Base-by-base conservation (phyloP, 345 rosid species). In the Kernera saxatilis region DNA sequence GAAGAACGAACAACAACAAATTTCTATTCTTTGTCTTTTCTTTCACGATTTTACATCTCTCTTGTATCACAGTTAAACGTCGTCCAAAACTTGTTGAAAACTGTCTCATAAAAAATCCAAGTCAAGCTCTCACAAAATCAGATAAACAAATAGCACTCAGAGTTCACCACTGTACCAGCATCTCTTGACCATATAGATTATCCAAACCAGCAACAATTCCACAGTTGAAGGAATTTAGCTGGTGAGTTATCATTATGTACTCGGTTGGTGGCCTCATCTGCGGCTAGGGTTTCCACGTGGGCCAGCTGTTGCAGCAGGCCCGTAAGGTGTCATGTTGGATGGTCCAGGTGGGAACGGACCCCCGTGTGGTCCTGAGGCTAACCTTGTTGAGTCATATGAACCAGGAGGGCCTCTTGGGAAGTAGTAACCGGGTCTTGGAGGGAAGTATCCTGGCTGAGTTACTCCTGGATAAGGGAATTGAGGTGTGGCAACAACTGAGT, bases 261-360 rank as follows among this genome's bases (percentile, higher is more conserved):
- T 57, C 25, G 17, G 25, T 48, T 26, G 67, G 46, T 30, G 27
- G 70, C 32, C 8, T 87, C 82, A 88, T 79, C 89, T 86, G 64
- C 88, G 79, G 44, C 10, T 79, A 56, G 81, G 82, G 81, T 86
- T 85, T 69, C 87, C 89, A n/a, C 84, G 60, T 35, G 83, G 61
- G 51, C 92, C 84, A 1, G 86, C 84, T 55, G 91, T 79, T 64
- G 89, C 85, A 76, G 88, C 84, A 65, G 92, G 74, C 50, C 90
- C 86, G 17, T 84, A 86, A 18, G 82, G 82, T 21, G 50, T 19
- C 51, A 70, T 88, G 70, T 62, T 87, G 18, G 77, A 39, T 41
- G 79, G 84, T 80, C 87, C 84, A 52, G 78, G 66, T 14, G 77
- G 74, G 65, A 70, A 67, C 8, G 70, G 66, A 12, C 73, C 80